phyloP scores from a whole-genome alignment of 2,329 filamentous ascomycete species.

The Waltergamsia citrina region DNA sequence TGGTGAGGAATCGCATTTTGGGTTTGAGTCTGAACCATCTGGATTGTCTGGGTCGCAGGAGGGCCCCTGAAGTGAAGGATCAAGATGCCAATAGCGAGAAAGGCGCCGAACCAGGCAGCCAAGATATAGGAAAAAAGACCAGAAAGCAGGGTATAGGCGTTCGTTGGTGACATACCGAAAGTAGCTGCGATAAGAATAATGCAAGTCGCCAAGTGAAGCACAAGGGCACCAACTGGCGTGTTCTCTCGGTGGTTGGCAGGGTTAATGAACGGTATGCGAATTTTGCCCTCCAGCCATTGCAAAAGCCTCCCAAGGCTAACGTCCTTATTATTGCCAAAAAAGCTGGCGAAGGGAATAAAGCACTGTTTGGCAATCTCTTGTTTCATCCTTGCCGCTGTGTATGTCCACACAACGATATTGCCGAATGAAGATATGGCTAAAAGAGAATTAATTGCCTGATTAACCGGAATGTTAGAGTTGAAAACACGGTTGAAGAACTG shows the following conservation, averaged over 20 bases:
- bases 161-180: slow-evolving; percentile 11
- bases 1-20: no score
- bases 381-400: slow-evolving; percentile 44
- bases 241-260: slow-evolving; percentile 22
- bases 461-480: slow-evolving; percentile 14
- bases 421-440: slow-evolving; percentile 45
- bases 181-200: slow-evolving; percentile 23
- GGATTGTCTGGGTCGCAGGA: no score
- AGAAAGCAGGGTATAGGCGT: slow-evolving; percentile 20
- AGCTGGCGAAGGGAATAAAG: slow-evolving; percentile 37
- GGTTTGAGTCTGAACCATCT: no score
- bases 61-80: slow-evolving; percentile 22
- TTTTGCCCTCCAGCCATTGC: slow-evolving; percentile 17
- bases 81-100: slow-evolving; percentile 23
- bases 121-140: slow-evolving; percentile 21
- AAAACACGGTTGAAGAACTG: slow-evolving; percentile 23
- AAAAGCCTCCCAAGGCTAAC: slow-evolving; percentile 22
- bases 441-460: slow-evolving; percentile 33
- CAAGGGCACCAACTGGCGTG: slow-evolving; percentile 23
- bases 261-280: slow-evolving; percentile 13
- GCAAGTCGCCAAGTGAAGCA: slow-evolving; percentile 16
- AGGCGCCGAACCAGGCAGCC: slow-evolving; percentile 22
- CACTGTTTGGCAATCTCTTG: slow-evolving; percentile 53
- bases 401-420: slow-evolving; percentile 48
- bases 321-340: slow-evolving; percentile 31